A percentile compares a stretch with the other conserved stretches of the same genome.
Conservation (phyloP, 345 rosid species). For the Melaleuca alternifolia region DNA sequence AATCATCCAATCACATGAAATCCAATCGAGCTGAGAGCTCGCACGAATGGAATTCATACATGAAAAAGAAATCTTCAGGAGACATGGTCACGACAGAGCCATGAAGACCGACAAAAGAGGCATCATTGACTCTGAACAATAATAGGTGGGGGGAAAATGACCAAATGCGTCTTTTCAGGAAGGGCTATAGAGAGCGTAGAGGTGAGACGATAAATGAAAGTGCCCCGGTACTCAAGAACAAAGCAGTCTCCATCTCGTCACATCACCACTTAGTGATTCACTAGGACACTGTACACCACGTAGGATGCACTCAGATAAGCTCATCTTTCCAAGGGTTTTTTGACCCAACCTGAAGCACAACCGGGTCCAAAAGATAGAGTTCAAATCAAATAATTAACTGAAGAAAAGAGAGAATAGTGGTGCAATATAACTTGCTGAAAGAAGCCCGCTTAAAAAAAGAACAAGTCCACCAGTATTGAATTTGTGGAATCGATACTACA, state of each 20-base stretch:
- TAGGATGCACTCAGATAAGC: background rate
- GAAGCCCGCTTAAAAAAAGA: background rate
- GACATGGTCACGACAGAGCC: background rate
- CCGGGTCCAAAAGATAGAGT: background rate
- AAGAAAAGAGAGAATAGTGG: background rate
- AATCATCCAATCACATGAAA: background rate
- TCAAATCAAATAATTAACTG: background rate
- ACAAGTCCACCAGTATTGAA: background rate
- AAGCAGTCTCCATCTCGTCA: background rate
- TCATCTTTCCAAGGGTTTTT: background rate
- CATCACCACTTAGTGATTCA: background rate
- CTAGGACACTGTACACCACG: background rate
- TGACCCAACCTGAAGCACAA: background rate
- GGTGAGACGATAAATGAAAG: background rate
- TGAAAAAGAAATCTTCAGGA: background rate
- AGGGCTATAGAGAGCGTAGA: background rate
- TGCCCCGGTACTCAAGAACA: background rate
- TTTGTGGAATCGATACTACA: background rate
- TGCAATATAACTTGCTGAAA: background rate
- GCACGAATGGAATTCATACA: background rate
- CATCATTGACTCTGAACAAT: background rate
- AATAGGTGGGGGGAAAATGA: background rate
- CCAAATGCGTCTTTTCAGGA: background rate
- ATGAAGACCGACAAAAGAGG: background rate
- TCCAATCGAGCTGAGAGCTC: background rate